Conservation (phyloP, 495 filamentous ascomycete genomes). For the Hypoxylon perforatum region DNA sequence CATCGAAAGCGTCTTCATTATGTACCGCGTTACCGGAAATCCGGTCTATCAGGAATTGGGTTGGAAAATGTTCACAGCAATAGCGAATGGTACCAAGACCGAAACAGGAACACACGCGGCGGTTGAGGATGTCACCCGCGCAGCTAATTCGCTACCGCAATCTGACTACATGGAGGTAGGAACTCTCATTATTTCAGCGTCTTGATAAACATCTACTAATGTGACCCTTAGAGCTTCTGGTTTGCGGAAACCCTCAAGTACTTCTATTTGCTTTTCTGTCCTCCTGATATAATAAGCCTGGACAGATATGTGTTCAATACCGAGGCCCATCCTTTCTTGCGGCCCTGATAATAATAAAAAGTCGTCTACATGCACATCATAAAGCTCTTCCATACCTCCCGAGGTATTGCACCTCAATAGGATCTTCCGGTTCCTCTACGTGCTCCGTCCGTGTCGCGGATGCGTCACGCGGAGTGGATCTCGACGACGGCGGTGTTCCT, state of each 20-base stretch:
- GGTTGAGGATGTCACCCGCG: constrained; percentile 66
- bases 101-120: constrained; percentile 68
- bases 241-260: constrained; percentile 83
- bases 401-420: constrained; percentile 22
- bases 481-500: constrained; percentile 12
- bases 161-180: constrained; percentile 61
- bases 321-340: constrained; percentile 61
- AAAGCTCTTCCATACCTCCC: constrained; percentile 20
- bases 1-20: constrained; percentile 75
- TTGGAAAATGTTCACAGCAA: constrained; percentile 78
- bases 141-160: constrained; percentile 37
- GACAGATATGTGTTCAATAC: constrained; percentile 80
- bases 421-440: constrained; percentile 13
- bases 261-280: constrained; percentile 79
- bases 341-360: constrained; percentile 49
- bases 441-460: not conserved
- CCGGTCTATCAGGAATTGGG: constrained; percentile 69
- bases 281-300: constrained; percentile 72
- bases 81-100: constrained; percentile 70
- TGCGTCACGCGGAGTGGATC: not conserved
- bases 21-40: constrained; percentile 78
- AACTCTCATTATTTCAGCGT: not conserved
- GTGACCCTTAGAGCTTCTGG: constrained; percentile 67
- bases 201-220: constrained; percentile 33
- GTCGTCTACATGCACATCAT: not conserved